phyloP scores from a whole-genome alignment of 2,329 filamentous ascomycete species.

The Epichloe aotearoae region DNA sequence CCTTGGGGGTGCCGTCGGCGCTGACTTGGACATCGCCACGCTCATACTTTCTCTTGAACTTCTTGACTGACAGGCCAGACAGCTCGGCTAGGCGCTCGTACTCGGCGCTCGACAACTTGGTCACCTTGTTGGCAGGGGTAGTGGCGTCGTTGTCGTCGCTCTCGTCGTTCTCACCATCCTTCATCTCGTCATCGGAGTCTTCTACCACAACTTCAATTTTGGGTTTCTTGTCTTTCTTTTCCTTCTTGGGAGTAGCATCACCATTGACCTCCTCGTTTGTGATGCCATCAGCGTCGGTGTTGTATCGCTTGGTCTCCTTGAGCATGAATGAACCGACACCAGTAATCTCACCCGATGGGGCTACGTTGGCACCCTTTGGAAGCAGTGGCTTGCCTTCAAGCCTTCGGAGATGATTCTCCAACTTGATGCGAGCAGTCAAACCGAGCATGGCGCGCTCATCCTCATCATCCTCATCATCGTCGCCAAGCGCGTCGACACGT shows the following conservation, averaged over 20 bases:
- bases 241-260: slow-evolving; percentile 23
- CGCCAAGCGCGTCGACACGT: slow-evolving; percentile 66
- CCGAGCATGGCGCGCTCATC: slow-evolving; percentile 80
- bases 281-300: slow-evolving; percentile 81
- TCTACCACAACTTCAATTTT: slow-evolving; percentile 27
- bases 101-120: slow-evolving; percentile 40
- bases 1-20: slow-evolving; percentile 52
- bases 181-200: slow-evolving; percentile 30
- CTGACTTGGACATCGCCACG: slow-evolving; percentile 59
- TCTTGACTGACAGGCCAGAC: slow-evolving; percentile 57
- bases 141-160: slow-evolving; percentile 19
- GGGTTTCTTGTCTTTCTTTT: slow-evolving; percentile 31
- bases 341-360: slow-evolving; percentile 53
- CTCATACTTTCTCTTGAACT: slow-evolving; percentile 69
- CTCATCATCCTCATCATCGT: slow-evolving; percentile 58
- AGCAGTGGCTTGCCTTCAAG: slow-evolving; percentile 86
- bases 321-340: slow-evolving; percentile 73
- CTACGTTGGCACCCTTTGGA: slow-evolving; percentile 61
- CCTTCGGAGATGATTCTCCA: slow-evolving; percentile 61
- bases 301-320: slow-evolving; percentile 90
- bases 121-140: slow-evolving; percentile 22
- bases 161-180: slow-evolving; percentile 29
- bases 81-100: slow-evolving; percentile 48
- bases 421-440: slow-evolving; percentile 54
- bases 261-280: slow-evolving; percentile 38